Conservation (phyloP, 345 rosid genomes). For the Camelina sativa region DNA sequence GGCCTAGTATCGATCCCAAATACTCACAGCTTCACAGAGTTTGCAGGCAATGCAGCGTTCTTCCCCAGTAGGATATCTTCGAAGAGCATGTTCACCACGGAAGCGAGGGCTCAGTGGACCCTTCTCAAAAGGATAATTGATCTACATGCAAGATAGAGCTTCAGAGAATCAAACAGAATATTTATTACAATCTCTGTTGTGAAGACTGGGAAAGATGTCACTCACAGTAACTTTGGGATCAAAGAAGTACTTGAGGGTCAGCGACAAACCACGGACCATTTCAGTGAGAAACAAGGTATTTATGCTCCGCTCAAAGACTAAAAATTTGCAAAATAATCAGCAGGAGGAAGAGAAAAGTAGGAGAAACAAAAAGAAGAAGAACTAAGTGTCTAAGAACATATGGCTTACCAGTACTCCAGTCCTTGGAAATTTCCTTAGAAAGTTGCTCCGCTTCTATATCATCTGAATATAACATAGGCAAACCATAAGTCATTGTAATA, state of each 20-base stretch:
- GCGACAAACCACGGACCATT: slow-evolving; percentile 85
- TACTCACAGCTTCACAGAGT: slow-evolving; percentile 97
- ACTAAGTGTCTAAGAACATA: not conserved
- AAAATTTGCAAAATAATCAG: slow-evolving; percentile 35
- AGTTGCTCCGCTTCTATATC: slow-evolving; percentile 93
- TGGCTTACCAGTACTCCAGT: slow-evolving; percentile 85
- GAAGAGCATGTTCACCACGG: slow-evolving; percentile 98
- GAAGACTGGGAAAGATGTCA: slow-evolving; percentile 29
- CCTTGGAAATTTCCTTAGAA: slow-evolving; percentile 92
- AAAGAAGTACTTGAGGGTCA: slow-evolving; percentile 96
- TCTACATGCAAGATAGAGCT: slow-evolving; percentile 52
- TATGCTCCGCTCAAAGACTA: slow-evolving; percentile 91
- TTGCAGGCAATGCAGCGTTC: slow-evolving; percentile 99
- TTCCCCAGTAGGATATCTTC: slow-evolving; percentile 91
- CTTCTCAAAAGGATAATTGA: slow-evolving; percentile 98
- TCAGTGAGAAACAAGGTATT: slow-evolving; percentile 92
- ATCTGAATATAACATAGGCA: slow-evolving; percentile 50
- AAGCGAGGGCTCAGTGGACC: slow-evolving; percentile 98
- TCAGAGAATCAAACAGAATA: slow-evolving; percentile 20
- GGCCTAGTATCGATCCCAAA: not conserved
- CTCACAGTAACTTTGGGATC: slow-evolving; percentile 93
- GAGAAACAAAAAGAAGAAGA: not conserved
- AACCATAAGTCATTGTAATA: not conserved
- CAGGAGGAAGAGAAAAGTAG: slow-evolving; percentile 13
- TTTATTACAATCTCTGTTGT: slow-evolving; percentile 5